A percentile compares a stretch with the other conserved stretches of the same genome.
Evolutionary conservation across 2,329 filamentous ascomycete genomes (phyloP).

Genomic region (Arthrobotrys conoides): DNA sequence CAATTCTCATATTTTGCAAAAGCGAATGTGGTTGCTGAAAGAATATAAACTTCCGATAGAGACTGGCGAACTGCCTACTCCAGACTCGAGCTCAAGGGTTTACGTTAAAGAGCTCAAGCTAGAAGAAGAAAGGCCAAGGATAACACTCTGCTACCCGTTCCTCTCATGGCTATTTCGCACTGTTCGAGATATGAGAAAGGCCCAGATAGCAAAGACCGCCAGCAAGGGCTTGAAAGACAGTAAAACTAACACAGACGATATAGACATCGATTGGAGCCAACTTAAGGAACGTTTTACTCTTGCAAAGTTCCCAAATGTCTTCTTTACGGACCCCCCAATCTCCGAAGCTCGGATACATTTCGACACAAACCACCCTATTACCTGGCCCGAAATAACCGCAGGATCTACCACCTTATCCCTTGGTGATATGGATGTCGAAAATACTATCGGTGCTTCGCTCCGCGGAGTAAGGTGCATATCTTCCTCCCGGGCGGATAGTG

Average conservation of each 20-base stretch:
- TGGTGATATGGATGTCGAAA: too few species aligned
- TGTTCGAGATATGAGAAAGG: neutral
- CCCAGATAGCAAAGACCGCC: too few species aligned
- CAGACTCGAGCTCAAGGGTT: neutral
- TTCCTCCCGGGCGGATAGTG: too few species aligned
- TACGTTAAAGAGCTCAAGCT: neutral
- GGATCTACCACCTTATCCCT: neutral
- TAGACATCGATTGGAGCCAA: too few species aligned
- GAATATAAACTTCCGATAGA: neutral
- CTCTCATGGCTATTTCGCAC: neutral
- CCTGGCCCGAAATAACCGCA: neutral
- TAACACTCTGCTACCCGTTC: neutral
- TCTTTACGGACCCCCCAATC: conserved; percentile 16
- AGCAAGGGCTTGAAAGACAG: too few species aligned
- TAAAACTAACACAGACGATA: too few species aligned
- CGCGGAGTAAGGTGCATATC: too few species aligned
- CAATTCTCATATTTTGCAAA: neutral
- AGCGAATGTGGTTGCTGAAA: neutral
- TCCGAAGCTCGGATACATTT: conserved; percentile 10
- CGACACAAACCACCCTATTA: neutral
- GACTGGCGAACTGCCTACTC: neutral
- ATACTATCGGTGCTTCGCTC: too few species aligned
- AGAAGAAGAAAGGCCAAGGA: neutral
- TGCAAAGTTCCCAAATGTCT: conserved; percentile 2
- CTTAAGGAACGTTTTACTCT: too few species aligned